phyloP scores from a whole-genome alignment of 345 rosid genomes.

The Camelina sativa region DNA sequence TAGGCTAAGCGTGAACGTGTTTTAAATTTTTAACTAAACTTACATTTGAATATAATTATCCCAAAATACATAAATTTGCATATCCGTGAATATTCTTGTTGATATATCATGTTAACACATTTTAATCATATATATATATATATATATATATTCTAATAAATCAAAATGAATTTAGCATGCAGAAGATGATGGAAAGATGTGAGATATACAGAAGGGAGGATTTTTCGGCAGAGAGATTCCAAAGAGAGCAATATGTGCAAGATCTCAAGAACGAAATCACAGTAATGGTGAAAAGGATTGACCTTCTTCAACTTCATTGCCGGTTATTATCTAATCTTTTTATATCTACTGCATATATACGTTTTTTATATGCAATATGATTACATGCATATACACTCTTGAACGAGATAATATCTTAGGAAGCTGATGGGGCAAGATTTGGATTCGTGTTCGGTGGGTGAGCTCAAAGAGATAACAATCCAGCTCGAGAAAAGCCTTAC shows the following conservation, averaged over 20 bases:
- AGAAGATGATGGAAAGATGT: conserved; percentile 54
- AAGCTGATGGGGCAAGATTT: conserved; percentile 60
- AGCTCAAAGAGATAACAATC: conserved; percentile 49
- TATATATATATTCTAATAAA: neutral
- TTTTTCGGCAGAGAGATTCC: conserved; percentile 21
- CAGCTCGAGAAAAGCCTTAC: conserved; percentile 57
- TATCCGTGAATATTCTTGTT: neutral
- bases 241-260: conserved; percentile 44
- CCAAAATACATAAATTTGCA: neutral
- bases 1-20: too few species aligned
- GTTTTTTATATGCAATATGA: too few species aligned
- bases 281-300: conserved; percentile 53
- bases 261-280: conserved; percentile 49
- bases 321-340: conserved; percentile 44
- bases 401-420: conserved; percentile 38
- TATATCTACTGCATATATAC: neutral
- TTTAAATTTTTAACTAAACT: too few species aligned
- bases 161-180: conserved; percentile 46
- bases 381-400: neutral
- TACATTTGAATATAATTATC: too few species aligned
- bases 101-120: neutral
- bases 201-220: conserved; percentile 31
- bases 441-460: conserved; percentile 50
- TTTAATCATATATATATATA: neutral
- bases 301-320: conserved; percentile 49